Conservation (phyloP, 441 rosid species). For the Omphalea diandra region DNA sequence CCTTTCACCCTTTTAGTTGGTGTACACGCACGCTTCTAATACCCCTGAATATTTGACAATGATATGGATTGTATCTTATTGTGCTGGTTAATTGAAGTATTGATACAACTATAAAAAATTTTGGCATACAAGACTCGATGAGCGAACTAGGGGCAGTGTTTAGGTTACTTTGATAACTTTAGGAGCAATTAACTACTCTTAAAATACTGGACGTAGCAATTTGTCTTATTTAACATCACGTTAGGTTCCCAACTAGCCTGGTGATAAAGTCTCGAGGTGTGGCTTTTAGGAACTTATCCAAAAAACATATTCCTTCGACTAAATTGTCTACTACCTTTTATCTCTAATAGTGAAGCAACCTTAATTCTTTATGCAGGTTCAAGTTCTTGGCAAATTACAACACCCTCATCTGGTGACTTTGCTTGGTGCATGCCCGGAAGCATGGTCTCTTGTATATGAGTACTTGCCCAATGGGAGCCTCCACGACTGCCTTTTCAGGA, state of each 20-base stretch:
- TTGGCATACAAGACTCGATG: neutral
- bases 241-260: neutral
- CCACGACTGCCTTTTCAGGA: slow-evolving; percentile 48
- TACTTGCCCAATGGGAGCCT: slow-evolving; percentile 73
- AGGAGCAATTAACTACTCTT: neutral
- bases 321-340: slow-evolving; percentile 3
- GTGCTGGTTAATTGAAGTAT: neutral
- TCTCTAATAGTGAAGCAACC: neutral
- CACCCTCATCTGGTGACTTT: slow-evolving; percentile 74
- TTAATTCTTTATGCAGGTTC: slow-evolving; percentile 42
- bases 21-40: neutral
- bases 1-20: neutral
- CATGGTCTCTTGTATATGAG: slow-evolving; percentile 62
- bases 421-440: slow-evolving; percentile 74
- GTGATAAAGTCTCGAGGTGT: neutral
- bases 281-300: neutral
- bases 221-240: neutral
- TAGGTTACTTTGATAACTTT: neutral
- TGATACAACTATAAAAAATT: no score
- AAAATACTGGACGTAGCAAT: neutral
- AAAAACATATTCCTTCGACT: slow-evolving; percentile 6
- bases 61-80: neutral
- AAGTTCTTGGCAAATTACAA: slow-evolving; percentile 61
- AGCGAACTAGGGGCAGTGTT: neutral
- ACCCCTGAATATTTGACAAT: neutral